Conservation (phyloP, 2,329 filamentous ascomycete species). For the Cladosporium phlei region DNA sequence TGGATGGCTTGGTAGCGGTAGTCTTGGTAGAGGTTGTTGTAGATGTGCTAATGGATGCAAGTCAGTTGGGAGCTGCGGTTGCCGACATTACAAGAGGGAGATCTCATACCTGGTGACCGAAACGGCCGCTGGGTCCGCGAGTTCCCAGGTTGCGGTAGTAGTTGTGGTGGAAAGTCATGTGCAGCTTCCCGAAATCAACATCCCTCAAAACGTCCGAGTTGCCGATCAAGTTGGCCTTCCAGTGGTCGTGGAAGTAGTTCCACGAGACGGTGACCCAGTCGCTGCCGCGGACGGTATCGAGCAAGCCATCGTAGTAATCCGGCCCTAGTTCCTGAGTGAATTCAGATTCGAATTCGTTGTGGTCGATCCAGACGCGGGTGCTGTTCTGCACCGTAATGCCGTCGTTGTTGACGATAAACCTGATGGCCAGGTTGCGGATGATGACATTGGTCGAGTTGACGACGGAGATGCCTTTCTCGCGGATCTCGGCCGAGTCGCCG, state of each 20-base stretch:
- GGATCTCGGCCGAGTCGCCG: constrained; percentile 34
- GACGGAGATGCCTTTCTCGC: constrained; percentile 35
- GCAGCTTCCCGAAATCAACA: constrained; percentile 42
- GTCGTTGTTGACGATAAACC: constrained; percentile 38
- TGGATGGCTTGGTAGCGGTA: constrained; percentile 48
- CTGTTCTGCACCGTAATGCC: constrained; percentile 43
- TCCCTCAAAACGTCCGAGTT: constrained; percentile 39
- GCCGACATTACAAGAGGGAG: too few relatives aligned
- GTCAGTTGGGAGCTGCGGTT: too few relatives aligned
- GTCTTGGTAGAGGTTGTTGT: constrained; percentile 48
- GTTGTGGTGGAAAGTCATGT: constrained; percentile 50
- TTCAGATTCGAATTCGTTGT: constrained; percentile 45
- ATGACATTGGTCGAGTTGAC: constrained; percentile 38
- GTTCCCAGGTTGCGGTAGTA: constrained; percentile 45
- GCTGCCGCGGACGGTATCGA: constrained; percentile 43
- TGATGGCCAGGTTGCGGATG: constrained; percentile 36
- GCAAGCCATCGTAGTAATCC: constrained; percentile 37
- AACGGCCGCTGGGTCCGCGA: constrained; percentile 46
- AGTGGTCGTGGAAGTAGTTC: constrained; percentile 50
- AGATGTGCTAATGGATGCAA: too few relatives aligned
- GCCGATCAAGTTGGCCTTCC: constrained; percentile 42
- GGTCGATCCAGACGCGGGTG: constrained; percentile 46
- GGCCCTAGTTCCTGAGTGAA: constrained; percentile 26
- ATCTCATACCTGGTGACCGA: constrained; percentile 48
- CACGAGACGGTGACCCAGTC: constrained; percentile 46